These are phyloP conservation scores for Aurantiochytrium sp. DNA, from an alignment of 108 stramenopile genomes.

Conservation along the genomic window DNA sequence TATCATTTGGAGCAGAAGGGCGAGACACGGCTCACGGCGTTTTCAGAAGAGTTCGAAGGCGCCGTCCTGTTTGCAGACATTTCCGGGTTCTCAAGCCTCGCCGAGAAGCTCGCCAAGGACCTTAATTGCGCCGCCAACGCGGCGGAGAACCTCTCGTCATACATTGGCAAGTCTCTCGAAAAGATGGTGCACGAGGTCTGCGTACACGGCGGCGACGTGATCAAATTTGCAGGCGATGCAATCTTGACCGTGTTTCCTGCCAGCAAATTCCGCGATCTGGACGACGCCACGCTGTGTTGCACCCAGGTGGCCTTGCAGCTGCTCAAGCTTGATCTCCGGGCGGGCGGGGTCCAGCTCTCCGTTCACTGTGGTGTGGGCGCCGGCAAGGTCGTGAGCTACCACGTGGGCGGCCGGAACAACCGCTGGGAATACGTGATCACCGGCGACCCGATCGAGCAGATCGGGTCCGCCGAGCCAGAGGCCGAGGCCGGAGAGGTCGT, in stretches of 20 bases:
- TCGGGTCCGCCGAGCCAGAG: constrained; percentile 6
- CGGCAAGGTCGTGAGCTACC: constrained; percentile 8
- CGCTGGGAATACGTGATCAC: constrained; percentile 26
- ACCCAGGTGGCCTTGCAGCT: background rate
- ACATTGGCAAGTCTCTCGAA: constrained; percentile 35
- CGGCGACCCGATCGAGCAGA: constrained; percentile 6
- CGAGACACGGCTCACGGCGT: background rate
- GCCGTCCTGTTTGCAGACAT: constrained; percentile 58
- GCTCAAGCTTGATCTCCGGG: background rate
- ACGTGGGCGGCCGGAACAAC: background rate
- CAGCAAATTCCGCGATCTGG: background rate
- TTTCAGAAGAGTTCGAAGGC: constrained; percentile 38
- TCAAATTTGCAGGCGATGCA: constrained; percentile 63
- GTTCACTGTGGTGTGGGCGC: constrained; percentile 19
- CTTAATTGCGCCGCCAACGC: constrained; percentile 31
- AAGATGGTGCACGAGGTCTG: constrained; percentile 44
- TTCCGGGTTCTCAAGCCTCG: constrained; percentile 49
- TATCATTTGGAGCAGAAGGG: background rate
- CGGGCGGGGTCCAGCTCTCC: constrained; percentile 5
- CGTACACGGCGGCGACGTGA: constrained; percentile 53
- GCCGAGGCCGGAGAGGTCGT: background rate
- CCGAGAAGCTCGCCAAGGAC: constrained; percentile 47
- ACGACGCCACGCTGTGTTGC: background rate
- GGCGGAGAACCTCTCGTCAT: constrained; percentile 55
- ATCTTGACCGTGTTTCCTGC: constrained; percentile 52